phyloP scores from a whole-genome alignment of 2,329 filamentous ascomycete species.

The Dryadomyces quercivorus region DNA sequence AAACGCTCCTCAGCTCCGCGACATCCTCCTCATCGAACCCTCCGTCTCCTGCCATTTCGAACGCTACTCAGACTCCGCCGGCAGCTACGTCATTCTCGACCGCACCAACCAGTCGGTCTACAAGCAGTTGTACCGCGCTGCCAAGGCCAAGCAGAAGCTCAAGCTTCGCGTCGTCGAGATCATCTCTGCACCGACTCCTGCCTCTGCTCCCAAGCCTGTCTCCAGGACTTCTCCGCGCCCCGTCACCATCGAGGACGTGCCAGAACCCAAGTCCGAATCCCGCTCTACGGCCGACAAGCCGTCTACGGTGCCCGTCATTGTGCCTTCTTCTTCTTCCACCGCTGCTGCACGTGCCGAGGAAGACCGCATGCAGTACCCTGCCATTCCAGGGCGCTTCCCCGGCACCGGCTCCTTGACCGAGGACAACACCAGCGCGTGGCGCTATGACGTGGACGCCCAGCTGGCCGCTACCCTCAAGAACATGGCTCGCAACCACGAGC shows the following conservation, averaged over 20 bases:
- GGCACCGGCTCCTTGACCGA: background rate
- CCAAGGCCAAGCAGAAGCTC: slow-evolving; percentile 96
- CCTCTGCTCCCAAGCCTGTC: slow-evolving; percentile 5
- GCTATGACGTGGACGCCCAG: slow-evolving; percentile 3
- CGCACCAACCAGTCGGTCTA: slow-evolving; percentile 69
- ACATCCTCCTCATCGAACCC: slow-evolving; percentile 50
- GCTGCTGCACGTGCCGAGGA: background rate
- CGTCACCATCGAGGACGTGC: slow-evolving; percentile 39
- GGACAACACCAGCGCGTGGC: background rate
- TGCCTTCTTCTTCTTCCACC: slow-evolving; percentile 1
- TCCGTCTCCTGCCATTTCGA: slow-evolving; percentile 61
- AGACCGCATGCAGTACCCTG: background rate
- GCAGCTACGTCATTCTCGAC: slow-evolving; percentile 68
- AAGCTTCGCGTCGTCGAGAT: slow-evolving; percentile 59
- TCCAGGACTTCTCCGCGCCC: no score
- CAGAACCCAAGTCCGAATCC: slow-evolving; percentile 16
- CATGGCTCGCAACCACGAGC: slow-evolving; percentile 15
- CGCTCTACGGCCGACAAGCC: slow-evolving; percentile 6
- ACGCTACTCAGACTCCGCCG: slow-evolving; percentile 90
- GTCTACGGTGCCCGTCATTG: slow-evolving; percentile 3
- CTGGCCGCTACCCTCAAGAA: slow-evolving; percentile 7
- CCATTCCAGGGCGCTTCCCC: slow-evolving; percentile 8
- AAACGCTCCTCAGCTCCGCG: slow-evolving; percentile 45
- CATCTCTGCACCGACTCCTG: background rate
- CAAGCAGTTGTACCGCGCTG: slow-evolving; percentile 92